Conservation (phyloP, 306 rosid genomes). For the Bauhinia variegata region DNA sequence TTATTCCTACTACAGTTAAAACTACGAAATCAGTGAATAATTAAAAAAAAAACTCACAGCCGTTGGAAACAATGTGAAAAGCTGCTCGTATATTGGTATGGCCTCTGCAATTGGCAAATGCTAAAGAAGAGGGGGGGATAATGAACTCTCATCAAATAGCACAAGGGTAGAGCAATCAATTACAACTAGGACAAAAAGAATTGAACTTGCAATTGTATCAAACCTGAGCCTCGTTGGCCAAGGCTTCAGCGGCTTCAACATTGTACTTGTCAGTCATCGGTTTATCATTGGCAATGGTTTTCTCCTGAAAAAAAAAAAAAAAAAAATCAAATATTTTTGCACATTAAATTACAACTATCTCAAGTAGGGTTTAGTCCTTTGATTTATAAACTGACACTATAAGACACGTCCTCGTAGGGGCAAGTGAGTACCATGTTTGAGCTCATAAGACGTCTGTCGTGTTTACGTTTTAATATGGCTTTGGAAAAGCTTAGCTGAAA, state of each 20-base stretch:
- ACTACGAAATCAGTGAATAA: neutral
- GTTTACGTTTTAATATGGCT: neutral
- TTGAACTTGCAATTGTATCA: neutral
- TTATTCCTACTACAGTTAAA: constrained; percentile 5
- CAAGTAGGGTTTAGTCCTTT: neutral
- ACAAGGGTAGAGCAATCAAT: neutral
- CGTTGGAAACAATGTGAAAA: constrained; percentile 76
- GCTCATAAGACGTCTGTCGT: neutral
- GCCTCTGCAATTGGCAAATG: constrained; percentile 87
- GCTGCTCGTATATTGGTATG: constrained; percentile 80
- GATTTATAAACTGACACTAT: neutral
- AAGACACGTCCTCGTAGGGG: neutral
- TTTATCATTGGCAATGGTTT: constrained; percentile 29
- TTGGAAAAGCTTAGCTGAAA: neutral
- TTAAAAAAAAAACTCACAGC: constrained; percentile 69
- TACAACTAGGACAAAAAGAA: neutral
- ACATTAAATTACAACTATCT: neutral
- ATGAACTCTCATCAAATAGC: constrained; percentile 5
- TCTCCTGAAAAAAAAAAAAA: constrained; percentile 38
- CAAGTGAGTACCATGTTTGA: constrained; percentile 27
- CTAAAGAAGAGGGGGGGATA: constrained; percentile 45
- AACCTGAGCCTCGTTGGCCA: constrained; percentile 80
- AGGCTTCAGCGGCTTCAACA: constrained; percentile 66
- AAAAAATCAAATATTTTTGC: neutral
- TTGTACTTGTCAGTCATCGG: constrained; percentile 58